phyloP scores from a whole-genome alignment of 768 basidiomycete genomes.

The Lactarius quietus region DNA sequence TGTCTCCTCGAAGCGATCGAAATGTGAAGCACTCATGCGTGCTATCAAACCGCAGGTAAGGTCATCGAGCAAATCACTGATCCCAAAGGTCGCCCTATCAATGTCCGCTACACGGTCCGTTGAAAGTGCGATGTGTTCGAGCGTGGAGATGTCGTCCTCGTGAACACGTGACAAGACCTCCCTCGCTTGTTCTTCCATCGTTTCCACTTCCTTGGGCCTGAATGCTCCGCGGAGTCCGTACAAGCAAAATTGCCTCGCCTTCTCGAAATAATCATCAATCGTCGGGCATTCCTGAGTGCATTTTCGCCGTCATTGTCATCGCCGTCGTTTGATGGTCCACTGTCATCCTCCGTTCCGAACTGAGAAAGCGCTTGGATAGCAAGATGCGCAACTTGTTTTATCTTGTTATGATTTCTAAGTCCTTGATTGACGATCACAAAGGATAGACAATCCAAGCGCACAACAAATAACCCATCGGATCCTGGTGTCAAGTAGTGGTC shows the following conservation, averaged over 20 bases:
- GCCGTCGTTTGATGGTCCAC: background rate
- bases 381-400: background rate
- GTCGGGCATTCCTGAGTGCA: background rate
- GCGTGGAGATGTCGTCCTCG: background rate
- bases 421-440: background rate
- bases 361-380: background rate
- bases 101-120: background rate
- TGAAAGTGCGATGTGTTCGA: background rate
- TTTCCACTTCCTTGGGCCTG: background rate
- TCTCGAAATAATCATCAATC: background rate
- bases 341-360: background rate
- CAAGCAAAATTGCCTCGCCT: background rate
- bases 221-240: background rate
- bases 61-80: background rate
- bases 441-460: background rate
- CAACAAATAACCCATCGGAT: background rate
- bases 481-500: background rate
- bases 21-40: background rate
- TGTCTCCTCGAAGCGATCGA: background rate
- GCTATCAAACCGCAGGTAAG: background rate
- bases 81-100: background rate
- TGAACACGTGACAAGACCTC: background rate
- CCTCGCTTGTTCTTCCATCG: background rate
- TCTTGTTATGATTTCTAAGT: background rate
- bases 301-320: background rate